Evolutionary conservation across 306 rosid species (phyloP).

Genomic region (Fragaria iinumae): DNA sequence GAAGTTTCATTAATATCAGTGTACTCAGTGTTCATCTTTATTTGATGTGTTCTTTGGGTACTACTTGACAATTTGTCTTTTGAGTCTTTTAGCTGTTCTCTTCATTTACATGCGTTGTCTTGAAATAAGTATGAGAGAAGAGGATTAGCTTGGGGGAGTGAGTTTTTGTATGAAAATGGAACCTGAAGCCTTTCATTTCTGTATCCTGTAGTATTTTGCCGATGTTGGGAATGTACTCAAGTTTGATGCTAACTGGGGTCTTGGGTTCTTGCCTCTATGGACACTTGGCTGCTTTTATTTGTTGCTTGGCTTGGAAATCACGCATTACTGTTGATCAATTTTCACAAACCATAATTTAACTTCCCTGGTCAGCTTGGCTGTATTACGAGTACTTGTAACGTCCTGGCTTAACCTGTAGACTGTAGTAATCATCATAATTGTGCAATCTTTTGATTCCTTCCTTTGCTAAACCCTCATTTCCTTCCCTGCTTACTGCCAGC

Average conservation of each 20-base stretch:
- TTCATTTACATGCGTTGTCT: neutral
- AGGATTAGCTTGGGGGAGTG: neutral
- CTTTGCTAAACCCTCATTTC: neutral
- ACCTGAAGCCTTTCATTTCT: constrained; percentile 2
- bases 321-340: neutral
- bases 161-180: neutral
- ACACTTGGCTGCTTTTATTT: neutral
- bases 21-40: constrained; percentile 3
- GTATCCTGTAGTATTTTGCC: neutral
- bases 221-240: neutral
- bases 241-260: neutral
- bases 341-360: neutral
- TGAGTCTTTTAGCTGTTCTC: constrained; percentile 3
- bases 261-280: neutral
- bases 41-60: neutral
- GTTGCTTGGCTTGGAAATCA: neutral
- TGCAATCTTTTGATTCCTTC: neutral
- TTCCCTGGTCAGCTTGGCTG: neutral
- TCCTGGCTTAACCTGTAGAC: neutral
- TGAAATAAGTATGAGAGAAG: neutral
- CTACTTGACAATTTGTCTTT: neutral
- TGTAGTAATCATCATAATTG: neutral
- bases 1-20: constrained; percentile 10
- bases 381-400: neutral
- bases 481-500: neutral